Evolutionary conservation across 306 rosid species (phyloP).

Genomic region (Prunus mume): DNA sequence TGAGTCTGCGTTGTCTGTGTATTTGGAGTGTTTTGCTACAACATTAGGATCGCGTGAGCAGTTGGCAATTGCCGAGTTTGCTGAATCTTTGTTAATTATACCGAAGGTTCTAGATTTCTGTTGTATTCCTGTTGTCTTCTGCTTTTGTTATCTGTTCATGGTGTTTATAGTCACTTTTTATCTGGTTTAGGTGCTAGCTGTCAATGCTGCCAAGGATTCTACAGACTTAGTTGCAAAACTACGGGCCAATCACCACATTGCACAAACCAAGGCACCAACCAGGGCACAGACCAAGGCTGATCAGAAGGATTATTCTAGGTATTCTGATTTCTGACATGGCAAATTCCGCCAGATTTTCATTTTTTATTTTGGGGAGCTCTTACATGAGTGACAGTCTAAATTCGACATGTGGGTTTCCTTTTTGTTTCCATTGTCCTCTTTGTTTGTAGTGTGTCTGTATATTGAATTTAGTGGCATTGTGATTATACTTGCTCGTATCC

Average conservation of each 20-base stretch:
- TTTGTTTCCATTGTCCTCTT: not conserved
- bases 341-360: not conserved
- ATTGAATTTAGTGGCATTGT: not conserved
- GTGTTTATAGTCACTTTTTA: slow-evolving; percentile 8
- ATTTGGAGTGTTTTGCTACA: slow-evolving; percentile 93
- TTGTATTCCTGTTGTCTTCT: not conserved
- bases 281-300: slow-evolving; percentile 81
- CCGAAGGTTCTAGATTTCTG: slow-evolving; percentile 19
- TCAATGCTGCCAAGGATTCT: slow-evolving; percentile 99
- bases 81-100: slow-evolving; percentile 82
- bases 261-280: slow-evolving; percentile 64
- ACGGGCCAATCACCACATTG: slow-evolving; percentile 81
- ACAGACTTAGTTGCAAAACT: slow-evolving; percentile 87
- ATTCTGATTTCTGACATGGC: slow-evolving; percentile 16
- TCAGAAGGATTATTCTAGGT: slow-evolving; percentile 87
- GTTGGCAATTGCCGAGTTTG: slow-evolving; percentile 97
- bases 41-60: slow-evolving; percentile 98
- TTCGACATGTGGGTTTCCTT: not conserved
- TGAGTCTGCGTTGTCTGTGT: slow-evolving; percentile 86
- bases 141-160: not conserved
- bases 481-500: not conserved
- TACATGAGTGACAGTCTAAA: not conserved
- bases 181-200: slow-evolving; percentile 77
- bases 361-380: not conserved
- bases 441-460: not conserved